Conservation (phyloP, 306 rosid species). For the Trichosanthes truncata region DNA sequence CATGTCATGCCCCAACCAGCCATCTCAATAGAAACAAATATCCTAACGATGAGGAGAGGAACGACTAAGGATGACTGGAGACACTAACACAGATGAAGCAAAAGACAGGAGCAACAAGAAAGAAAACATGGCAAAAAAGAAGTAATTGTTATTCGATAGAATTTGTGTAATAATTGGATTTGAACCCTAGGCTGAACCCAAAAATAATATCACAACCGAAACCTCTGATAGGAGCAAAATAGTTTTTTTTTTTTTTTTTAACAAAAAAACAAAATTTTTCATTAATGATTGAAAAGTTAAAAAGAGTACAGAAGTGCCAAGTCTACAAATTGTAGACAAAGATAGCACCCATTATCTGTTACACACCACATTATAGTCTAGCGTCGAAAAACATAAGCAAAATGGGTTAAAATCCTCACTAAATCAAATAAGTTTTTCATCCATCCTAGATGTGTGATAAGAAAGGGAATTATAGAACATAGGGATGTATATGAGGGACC, state of each 20-base stretch:
- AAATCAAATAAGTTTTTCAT: neutral
- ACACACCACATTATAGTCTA: neutral
- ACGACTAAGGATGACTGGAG: neutral
- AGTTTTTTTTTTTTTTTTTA: neutral
- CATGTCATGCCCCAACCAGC: neutral
- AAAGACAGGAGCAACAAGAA: neutral
- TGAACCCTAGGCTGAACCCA: neutral
- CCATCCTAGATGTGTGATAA: neutral
- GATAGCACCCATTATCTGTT: neutral
- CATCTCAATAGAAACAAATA: neutral
- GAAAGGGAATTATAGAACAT: neutral
- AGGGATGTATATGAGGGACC: constrained; percentile 27
- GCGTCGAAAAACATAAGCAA: neutral
- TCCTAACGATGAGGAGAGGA: neutral
- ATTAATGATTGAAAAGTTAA: neutral
- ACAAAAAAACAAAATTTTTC: neutral
- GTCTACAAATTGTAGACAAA: neutral
- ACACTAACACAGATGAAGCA: neutral
- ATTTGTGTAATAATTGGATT: neutral
- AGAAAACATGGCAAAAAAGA: neutral
- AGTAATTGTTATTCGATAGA: neutral
- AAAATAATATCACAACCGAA: neutral
- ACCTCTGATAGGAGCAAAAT: neutral
- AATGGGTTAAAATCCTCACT: neutral
- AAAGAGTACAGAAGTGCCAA: neutral